phyloP scores from a whole-genome alignment of 2,329 filamentous ascomycete genomes.

The Ophiocordyceps camponoti-rufipedis region DNA sequence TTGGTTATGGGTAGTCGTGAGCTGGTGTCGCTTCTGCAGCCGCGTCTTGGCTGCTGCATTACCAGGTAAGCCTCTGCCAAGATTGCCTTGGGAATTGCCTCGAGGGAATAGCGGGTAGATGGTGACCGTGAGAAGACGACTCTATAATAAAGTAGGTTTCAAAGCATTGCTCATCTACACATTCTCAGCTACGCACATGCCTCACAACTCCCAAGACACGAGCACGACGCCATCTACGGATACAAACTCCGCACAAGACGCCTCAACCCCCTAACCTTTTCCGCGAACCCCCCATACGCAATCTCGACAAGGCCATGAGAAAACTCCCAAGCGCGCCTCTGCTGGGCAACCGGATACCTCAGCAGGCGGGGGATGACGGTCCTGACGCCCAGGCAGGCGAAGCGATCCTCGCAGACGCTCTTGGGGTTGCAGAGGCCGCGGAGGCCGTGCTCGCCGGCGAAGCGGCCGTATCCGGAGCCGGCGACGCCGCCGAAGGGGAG shows the following conservation, averaged over 20 bases:
- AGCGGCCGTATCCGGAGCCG: slow-evolving; percentile 81
- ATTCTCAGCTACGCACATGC: too few species aligned
- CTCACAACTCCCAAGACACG: not conserved
- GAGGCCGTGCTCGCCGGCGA: slow-evolving; percentile 79
- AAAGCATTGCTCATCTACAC: too few species aligned
- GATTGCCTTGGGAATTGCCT: too few species aligned
- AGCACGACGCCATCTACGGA: not conserved
- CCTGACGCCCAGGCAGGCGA: slow-evolving; percentile 38
- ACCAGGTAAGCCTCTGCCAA: too few species aligned
- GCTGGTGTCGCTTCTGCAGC: too few species aligned
- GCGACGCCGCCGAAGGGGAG: slow-evolving; percentile 85
- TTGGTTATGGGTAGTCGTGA: too few species aligned
- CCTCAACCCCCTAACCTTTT: slow-evolving; percentile 15
- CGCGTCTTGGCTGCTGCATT: too few species aligned
- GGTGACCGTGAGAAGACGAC: too few species aligned
- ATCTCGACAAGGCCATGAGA: slow-evolving; percentile 40
- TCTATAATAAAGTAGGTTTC: too few species aligned
- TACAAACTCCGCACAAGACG: not conserved
- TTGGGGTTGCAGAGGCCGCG: slow-evolving; percentile 76
- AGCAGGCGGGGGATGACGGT: slow-evolving; percentile 69
- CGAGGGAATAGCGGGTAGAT: too few species aligned
- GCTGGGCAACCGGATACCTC: slow-evolving; percentile 60
- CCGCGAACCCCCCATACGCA: slow-evolving; percentile 30
- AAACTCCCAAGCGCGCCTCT: slow-evolving; percentile 46
- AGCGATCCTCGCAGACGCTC: slow-evolving; percentile 62